Evolutionary conservation across 495 filamentous ascomycete species (phyloP), one percentile per base, ranked within the genome.

Genomic region (Annulohypoxylon moriforme): DNA sequence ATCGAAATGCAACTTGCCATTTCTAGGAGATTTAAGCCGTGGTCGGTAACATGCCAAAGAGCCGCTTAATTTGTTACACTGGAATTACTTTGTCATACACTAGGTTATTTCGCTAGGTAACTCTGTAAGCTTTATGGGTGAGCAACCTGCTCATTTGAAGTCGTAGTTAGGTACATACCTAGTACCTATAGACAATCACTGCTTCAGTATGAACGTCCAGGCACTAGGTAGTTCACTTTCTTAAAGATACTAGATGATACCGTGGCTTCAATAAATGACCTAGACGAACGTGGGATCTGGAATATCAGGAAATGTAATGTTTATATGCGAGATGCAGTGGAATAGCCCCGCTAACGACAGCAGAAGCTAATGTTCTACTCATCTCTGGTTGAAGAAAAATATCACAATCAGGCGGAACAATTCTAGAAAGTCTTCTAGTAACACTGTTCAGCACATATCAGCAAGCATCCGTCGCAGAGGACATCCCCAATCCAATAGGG

Each of bases 381-480:
- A 27, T 22, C 22, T 6, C 24, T 10, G 6, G 24, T n/a, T 27
- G 5, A 4, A 52, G 18, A 22, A 0, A 56, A 29, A 29, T 29
- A 29, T 20, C 11, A 36, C 16, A 10, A 36, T 8, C n/a, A 20
- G 22, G 16, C 18, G 25, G 40, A 34, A 46, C 34, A 11, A 47
- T 56, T 55, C 64, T 58, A 62, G 57, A 71, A 67, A n/a, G 25
- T 3, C 46, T 1, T 18, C 22, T 31, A 24, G 24, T 52, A 20
- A 3, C 25, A 29, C 24, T 10, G 6, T 36, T 60, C 65, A 60
- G 11, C 33, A 36, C 70, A 65, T 57, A 13, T 31, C 24, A 40
- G 57, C 57, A 69, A 29, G 55, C 57, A 73, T 36, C 65, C 71
- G 66, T 29, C 29, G 40, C 24, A 55, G 20, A 42, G 27, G 56